phyloP scores from a whole-genome alignment of 345 rosid species.

The Psidium guajava region DNA sequence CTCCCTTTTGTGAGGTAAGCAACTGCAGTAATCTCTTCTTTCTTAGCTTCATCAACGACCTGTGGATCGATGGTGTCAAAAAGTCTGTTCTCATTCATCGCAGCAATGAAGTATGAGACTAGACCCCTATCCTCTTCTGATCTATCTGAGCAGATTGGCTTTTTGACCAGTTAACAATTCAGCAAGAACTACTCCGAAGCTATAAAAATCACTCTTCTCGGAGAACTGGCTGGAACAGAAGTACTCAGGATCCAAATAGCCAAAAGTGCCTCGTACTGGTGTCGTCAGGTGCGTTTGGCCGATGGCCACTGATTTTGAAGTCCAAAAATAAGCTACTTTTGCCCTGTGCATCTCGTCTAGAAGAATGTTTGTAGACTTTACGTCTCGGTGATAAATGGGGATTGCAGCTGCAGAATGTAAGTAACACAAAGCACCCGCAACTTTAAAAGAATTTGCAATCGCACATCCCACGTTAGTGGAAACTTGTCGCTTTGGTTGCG shows the following conservation, averaged over 20 bases:
- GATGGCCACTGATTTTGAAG: constrained; percentile 3
- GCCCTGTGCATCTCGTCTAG: constrained; percentile 7
- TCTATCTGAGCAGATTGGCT: background rate
- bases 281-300: constrained; percentile 8
- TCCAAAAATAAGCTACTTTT: constrained; percentile 4
- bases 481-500: background rate
- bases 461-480: background rate
- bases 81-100: constrained; percentile 1
- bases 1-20: constrained; percentile 4
- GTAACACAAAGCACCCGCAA: constrained; percentile 1
- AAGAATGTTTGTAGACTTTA: constrained; percentile 1
- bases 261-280: constrained; percentile 1
- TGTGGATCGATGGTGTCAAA: background rate
- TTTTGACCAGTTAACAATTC: constrained; percentile 3
- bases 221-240: constrained; percentile 9
- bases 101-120: background rate
- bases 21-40: background rate
- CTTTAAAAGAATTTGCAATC: constrained; percentile 5
- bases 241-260: constrained; percentile 15
- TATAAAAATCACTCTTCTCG: constrained; percentile 16
- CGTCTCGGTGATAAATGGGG: background rate
- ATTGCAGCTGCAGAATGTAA: constrained; percentile 9
- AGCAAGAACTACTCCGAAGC: constrained; percentile 9
- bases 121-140: background rate
- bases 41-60: background rate